These are phyloP conservation scores for Symbiodinium natans DNA, from an alignment of 73 alveolate genomes.

Conservation along the genomic window DNA sequence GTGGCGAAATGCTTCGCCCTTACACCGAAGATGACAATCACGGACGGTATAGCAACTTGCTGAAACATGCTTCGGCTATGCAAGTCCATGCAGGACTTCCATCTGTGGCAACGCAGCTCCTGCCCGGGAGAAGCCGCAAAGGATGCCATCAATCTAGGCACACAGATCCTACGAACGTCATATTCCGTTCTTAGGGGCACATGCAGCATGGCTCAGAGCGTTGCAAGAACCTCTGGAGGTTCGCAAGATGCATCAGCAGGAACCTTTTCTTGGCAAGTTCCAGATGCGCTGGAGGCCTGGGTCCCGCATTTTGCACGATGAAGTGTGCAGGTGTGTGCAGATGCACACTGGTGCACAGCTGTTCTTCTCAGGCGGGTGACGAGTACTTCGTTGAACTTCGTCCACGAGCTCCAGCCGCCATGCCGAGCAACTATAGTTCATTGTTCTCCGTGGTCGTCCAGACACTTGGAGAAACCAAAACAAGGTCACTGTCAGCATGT, in stretches of 20 bases:
- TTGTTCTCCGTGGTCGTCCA: slow-evolving; percentile 40
- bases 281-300: slow-evolving; percentile 15
- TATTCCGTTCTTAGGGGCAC: too few species aligned
- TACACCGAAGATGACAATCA: too few species aligned
- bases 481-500: neutral
- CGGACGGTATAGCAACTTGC: too few species aligned
- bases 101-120: slow-evolving; percentile 70
- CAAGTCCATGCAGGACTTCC: slow-evolving; percentile 42
- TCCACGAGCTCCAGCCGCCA: slow-evolving; percentile 59
- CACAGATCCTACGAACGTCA: too few species aligned
- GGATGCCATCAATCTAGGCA: slow-evolving; percentile 39
- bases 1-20: too few species aligned
- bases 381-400: slow-evolving; percentile 70
- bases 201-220: too few species aligned
- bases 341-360: too few species aligned
- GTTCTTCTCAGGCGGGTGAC: slow-evolving; percentile 33
- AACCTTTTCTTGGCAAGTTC: slow-evolving; percentile 70
- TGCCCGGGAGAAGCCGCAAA: slow-evolving; percentile 42
- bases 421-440: slow-evolving; percentile 72
- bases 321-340: neutral
- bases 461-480: neutral
- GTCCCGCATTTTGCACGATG: neutral
- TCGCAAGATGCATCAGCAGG: slow-evolving; percentile 17
- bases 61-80: too few species aligned
- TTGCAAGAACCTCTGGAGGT: too few species aligned